Percentiles rank a stretch among this genome's conserved stretches.
phyloP scores from a whole-genome alignment of 179 eudicot genomes.

The Amaranthus tricolor region DNA sequence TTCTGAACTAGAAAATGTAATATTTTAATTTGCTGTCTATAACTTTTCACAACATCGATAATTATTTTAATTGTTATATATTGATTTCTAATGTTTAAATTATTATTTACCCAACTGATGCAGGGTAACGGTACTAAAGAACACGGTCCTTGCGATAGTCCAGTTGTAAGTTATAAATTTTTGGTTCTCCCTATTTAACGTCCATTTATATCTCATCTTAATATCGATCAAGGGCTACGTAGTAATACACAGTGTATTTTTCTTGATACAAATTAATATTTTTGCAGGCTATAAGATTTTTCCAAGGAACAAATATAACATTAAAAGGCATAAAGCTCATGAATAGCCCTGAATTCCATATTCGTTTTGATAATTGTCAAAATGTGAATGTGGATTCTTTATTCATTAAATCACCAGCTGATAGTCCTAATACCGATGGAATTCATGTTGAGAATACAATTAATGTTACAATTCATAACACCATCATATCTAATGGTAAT shows the following conservation, averaged over 20 bases:
- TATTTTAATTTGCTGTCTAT: no score
- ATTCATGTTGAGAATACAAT: conserved; percentile 79
- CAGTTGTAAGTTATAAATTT: conserved; percentile 57
- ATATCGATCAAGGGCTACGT: no score
- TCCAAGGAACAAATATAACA: conserved; percentile 57
- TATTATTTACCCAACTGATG: conserved; percentile 7
- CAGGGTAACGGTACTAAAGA: conserved; percentile 63
- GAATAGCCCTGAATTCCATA: conserved; percentile 75
- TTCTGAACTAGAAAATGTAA: no score
- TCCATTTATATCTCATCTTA: not conserved
- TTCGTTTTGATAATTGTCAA: conserved; percentile 66
- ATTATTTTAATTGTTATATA: no score
- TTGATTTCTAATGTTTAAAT: not conserved
- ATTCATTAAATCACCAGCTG: conserved; percentile 57
- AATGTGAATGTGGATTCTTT: conserved; percentile 60
- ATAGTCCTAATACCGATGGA: conserved; percentile 92
- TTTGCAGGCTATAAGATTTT: conserved; percentile 72
- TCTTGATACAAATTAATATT: not conserved
- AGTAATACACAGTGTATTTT: no score
- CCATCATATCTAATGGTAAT: conserved; percentile 74
- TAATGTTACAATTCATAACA: conserved; percentile 58
- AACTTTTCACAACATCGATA: no score
- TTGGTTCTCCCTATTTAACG: not conserved
- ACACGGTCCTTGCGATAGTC: conserved; percentile 82
- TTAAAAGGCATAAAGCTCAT: conserved; percentile 53